Base-by-base conservation (phyloP, 1,139 yeast species). In the Diutina scorzettiae region DNA sequence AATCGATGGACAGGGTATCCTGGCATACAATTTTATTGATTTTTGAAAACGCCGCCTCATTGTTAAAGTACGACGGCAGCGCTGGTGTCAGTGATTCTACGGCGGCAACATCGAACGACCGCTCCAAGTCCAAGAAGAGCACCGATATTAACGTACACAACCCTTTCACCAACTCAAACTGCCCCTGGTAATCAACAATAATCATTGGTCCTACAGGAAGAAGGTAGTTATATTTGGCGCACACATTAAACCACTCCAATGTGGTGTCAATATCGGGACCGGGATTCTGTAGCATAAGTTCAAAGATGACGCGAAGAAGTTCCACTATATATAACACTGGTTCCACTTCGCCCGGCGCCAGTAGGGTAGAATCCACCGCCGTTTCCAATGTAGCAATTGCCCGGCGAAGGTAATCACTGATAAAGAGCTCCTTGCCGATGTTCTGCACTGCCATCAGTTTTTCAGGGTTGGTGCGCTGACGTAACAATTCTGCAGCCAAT, bases 191-290 rank as follows among this genome's bases (percentile, higher is more conserved):
- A 6, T 34, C 23, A 8, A 23, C 39, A 16, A 59, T 51, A 7
- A 59, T 53, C 34, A 53, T 51, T 11, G 66, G 57, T 5, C 59
- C 59, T 43, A 58, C 48, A 2, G 51, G 44, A 29, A 58, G 46
- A 23, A 71, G 62, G 49, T 67, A 75, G 39, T 62, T 61, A 2
- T 70, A 64, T 4, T 59, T 53, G 14, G 63, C 58, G 69, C 77
- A 66, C 20, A 76, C 58, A 5, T 62, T 52, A 48, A 81, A 78
- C 95, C 95, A 85, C 9, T 60, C 53, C 2, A 55, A 44, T 1
- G 76, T 69, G 1, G 53, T 47, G 46, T 54, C 31, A 46, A 55
- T 47, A 43, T 62, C 44, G 49, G 66, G 51, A 43, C 61, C 52
- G 45, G 68, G 55, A 50, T 63, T 55, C 40, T 58, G 58, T 50